These are phyloP conservation scores for Firmiana major DNA, from an alignment of 345 rosid species.

Conservation along the genomic window DNA sequence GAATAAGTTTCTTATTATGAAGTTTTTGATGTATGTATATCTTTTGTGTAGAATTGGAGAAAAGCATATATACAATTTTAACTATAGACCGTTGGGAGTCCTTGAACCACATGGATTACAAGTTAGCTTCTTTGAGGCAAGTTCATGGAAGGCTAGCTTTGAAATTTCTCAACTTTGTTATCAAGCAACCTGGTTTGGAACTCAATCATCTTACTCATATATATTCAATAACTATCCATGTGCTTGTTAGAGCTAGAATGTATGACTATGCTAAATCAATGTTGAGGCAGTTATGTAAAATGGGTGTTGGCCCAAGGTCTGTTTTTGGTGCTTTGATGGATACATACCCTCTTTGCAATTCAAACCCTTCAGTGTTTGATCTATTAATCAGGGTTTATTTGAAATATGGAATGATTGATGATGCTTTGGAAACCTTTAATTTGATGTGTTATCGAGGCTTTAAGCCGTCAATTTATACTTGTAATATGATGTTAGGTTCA, in stretches of 20 bases:
- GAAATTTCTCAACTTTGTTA: slow-evolving; percentile 72
- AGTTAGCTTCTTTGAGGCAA: slow-evolving; percentile 56
- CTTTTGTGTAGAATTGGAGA: slow-evolving; percentile 43
- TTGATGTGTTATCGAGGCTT: slow-evolving; percentile 66
- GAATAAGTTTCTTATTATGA: neutral
- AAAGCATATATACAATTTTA: slow-evolving; percentile 66
- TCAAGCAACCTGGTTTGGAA: slow-evolving; percentile 68
- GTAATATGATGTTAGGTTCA: slow-evolving; percentile 59
- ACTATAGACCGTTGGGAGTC: slow-evolving; percentile 88
- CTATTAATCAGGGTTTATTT: slow-evolving; percentile 64
- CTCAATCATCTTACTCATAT: slow-evolving; percentile 51
- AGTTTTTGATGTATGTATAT: neutral
- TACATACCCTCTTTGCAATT: slow-evolving; percentile 71
- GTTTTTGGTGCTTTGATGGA: slow-evolving; percentile 66
- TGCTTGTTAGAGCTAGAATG: slow-evolving; percentile 86
- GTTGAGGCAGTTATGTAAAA: slow-evolving; percentile 46
- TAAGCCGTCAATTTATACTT: slow-evolving; percentile 61
- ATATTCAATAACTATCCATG: slow-evolving; percentile 55
- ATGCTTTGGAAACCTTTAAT: slow-evolving; percentile 55
- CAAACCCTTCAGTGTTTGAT: slow-evolving; percentile 90
- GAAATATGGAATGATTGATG: slow-evolving; percentile 50
- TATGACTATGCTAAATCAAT: slow-evolving; percentile 56
- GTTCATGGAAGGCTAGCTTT: slow-evolving; percentile 89
- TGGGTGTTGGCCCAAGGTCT: slow-evolving; percentile 43
- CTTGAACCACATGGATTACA: slow-evolving; percentile 77